Evolutionary conservation across 805 yeast species (phyloP).

Genomic region (Wickerhamomyces bisporus): DNA sequence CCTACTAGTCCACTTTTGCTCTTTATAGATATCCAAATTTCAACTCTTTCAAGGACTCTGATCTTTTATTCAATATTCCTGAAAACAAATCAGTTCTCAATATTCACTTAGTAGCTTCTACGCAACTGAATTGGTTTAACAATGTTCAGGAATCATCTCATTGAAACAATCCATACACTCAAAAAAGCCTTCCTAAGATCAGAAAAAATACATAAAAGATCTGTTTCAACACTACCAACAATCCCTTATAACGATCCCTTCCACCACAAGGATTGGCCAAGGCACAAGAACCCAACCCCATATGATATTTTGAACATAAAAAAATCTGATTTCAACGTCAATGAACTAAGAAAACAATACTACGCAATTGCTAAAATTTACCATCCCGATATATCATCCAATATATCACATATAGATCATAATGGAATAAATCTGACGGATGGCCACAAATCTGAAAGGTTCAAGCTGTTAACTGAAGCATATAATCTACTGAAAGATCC

Average conservation of each 20-base stretch:
- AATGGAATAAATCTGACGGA: slow-evolving; percentile 28
- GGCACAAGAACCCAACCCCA: slow-evolving; percentile 52
- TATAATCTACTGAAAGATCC: slow-evolving; percentile 51
- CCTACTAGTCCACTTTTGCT: no score
- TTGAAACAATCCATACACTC: no score
- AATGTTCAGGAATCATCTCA: no score
- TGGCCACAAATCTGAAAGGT: slow-evolving; percentile 30
- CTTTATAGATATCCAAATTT: no score
- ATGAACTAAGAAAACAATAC: slow-evolving; percentile 43
- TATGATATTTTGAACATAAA: slow-evolving; percentile 56
- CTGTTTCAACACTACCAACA: background rate
- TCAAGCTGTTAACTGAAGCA: slow-evolving; percentile 53
- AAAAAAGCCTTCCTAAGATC: background rate
- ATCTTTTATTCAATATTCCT: no score
- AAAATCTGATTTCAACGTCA: slow-evolving; percentile 30
- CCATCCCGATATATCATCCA: slow-evolving; percentile 65
- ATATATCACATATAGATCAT: slow-evolving; percentile 22
- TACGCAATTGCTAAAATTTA: slow-evolving; percentile 64
- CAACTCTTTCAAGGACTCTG: no score
- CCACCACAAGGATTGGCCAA: slow-evolving; percentile 50
- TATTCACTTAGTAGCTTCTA: no score
- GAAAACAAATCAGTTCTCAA: background rate
- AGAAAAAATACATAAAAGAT: no score
- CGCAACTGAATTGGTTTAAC: no score
- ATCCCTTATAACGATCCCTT: slow-evolving; percentile 4